Evolutionary conservation across 192 early-diverging fungal genomes (phyloP), one percentile per base, ranked within the genome.

Genomic region (Coemansia sp.): DNA sequence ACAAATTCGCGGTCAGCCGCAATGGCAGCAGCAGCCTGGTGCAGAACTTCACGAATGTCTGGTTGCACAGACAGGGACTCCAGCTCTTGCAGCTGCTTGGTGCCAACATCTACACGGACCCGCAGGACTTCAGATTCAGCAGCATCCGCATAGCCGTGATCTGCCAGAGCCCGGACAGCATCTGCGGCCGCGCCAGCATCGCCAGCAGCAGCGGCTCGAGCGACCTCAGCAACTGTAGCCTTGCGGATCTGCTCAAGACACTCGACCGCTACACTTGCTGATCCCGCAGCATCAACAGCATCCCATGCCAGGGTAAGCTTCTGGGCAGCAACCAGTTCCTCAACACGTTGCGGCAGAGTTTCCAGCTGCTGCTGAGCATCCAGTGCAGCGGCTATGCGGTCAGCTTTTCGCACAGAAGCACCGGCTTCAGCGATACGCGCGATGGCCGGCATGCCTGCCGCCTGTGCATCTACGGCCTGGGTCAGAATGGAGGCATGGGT

Each of bases 221-320:
- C 34, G 6, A 78, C 44, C 31, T 34, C 32, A 18, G 9, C 53
- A 8, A 50, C 37, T 6, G 51, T 61, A 0, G 56, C 64, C 3
- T 32, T 31, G 8, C 39, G 31, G 12, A 71, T 55, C 55, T 58
- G 56, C 26, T 51, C 32, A 3, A 30, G 41, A 40, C 49, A 55
- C 23, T 26, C 23, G 2, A 26, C 4, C 23, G 23, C 23, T 26
- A 26, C 23, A 26, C 23, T 26, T 4, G 23, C 23, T 4, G 23
- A 26, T 1, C 23, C 23, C 23, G 23, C 23, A 26, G 23, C 23
- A 26, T 26, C 23, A 1, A 76, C 51, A 5, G 69, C 58, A 26
- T 41, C 43, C 73, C 66, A 76, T 2, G 67, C 73, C 21, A 60
- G 62, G 3, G 44, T 47, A 18, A 69, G 53, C 40, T 76, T 59